A percentile compares a stretch with the other conserved stretches of the same genome.
These are phyloP conservation scores for Tylopilus sp. DNA, from an alignment of 768 basidiomycete species.

Conservation along the genomic window DNA sequence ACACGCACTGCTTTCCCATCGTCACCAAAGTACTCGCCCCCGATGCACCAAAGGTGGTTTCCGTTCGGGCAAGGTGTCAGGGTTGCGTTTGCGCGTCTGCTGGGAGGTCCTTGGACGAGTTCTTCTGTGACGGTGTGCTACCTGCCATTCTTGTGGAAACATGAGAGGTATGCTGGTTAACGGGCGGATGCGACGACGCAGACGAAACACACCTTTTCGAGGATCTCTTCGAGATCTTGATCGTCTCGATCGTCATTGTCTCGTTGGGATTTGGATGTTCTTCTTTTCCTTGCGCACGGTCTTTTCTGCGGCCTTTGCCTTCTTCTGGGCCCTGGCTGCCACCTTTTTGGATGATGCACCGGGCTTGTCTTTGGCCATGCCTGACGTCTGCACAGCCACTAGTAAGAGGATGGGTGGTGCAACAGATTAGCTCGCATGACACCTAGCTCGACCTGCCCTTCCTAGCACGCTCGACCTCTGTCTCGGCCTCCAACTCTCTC, in stretches of 20 bases:
- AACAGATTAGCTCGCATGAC: too few relatives aligned
- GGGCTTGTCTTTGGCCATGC: slow-evolving; percentile 19
- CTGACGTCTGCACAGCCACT: slow-evolving; percentile 1
- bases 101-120: slow-evolving; percentile 77
- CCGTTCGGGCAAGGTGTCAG: slow-evolving; percentile 77
- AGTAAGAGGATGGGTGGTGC: too few relatives aligned
- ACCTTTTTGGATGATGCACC: slow-evolving; percentile 36
- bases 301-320: slow-evolving; percentile 64
- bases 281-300: slow-evolving; percentile 65
- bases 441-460: too few relatives aligned
- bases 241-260: slow-evolving; percentile 61
- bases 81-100: slow-evolving; percentile 79
- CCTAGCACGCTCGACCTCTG: too few relatives aligned
- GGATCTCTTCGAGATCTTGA: slow-evolving; percentile 79
- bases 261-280: slow-evolving; percentile 44
- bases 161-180: slow-evolving; percentile 1
- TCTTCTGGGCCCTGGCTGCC: slow-evolving; percentile 59
- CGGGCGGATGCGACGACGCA: too few relatives aligned
- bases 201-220: slow-evolving; percentile 61
- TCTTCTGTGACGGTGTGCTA: slow-evolving; percentile 81
- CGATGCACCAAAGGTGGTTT: slow-evolving; percentile 80
- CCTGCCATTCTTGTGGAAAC: slow-evolving; percentile 69
- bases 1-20: slow-evolving; percentile 70
- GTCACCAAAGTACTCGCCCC: slow-evolving; percentile 85
- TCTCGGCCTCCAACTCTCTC: slow-evolving; percentile 59